Evolutionary conservation across 352 stramenopile genomes (phyloP), one percentile per base, ranked within the genome.

Genomic region (Phytopythium oedochilum): DNA sequence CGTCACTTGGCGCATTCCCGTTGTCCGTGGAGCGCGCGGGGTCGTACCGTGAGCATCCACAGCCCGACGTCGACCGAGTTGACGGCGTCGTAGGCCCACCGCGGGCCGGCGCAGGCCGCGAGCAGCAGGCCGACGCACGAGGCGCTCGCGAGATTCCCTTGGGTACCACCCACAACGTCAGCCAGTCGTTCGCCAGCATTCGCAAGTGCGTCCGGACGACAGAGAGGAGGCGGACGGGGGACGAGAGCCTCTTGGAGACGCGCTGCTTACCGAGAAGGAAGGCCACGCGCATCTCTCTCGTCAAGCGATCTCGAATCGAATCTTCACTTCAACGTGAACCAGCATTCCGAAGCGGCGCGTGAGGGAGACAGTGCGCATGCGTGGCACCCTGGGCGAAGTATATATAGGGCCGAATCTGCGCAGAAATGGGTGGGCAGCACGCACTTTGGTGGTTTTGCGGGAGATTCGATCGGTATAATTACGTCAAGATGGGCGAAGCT

Each of bases 11-110:
- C 34, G 34, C 8, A 12, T 5, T 39, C 15, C 1, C 14, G 14
- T 39, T 39, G 34, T 39, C 11, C 15, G 34, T 39, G 14, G 32
- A 3, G 18, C 6, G 23, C 26, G 38, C 15, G 5, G 15, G 22
- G 55, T 28, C 66, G 32, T 47, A 92, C 79, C 34, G 70, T 63
- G 51, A 90, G 70, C 45, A 66, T 71, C 78, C 76, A 91, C 28
- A 93, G 80, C 0, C 80, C 78, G 23, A 91, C 80, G 54, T 89
- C 68, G 50, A 90, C 78, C 18, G 78, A 83, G 67, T 86, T 93
- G 66, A 83, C 67, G 10, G 68, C 59, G 56, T 93, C 83, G 28
- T 72, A 64, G 3, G 72, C 77, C 77, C 78, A 93, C 45, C 78
- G 74, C 7, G 68, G 59, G 36, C 77, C 66, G 11, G 59, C 66